Evolutionary conservation across 106 monocot species (phyloP).

Genomic region (Ottelia alismoides): DNA sequence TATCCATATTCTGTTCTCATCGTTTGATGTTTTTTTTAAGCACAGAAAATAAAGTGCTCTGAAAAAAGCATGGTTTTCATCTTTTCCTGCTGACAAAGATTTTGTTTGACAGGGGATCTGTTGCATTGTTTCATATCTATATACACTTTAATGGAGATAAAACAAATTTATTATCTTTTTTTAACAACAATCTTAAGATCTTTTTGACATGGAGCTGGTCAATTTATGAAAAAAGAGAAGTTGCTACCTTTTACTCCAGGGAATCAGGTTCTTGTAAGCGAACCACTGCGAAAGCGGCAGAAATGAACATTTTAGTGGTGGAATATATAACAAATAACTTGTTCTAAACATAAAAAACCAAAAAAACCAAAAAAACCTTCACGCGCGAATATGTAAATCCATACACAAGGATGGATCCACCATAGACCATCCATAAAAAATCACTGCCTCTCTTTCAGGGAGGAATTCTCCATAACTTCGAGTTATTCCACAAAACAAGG

Average conservation of each 20-base stretch:
- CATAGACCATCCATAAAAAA: not conserved
- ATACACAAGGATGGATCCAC: no score
- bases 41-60: no score
- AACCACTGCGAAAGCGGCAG: constrained; percentile 49
- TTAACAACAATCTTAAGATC: not conserved
- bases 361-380: no score
- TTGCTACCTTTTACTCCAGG: constrained; percentile 62
- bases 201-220: not conserved
- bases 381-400: no score
- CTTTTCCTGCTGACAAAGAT: no score
- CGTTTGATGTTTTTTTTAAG: no score
- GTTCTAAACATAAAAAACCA: no score
- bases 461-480: not conserved
- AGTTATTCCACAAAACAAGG: not conserved
- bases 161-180: not conserved
- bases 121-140: not conserved
- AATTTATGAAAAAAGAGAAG: not conserved
- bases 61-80: no score
- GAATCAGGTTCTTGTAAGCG: constrained; percentile 56
- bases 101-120: not conserved
- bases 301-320: not conserved
- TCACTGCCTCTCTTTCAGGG: no score
- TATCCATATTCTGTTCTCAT: no score
- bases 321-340: not conserved
- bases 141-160: not conserved